These are phyloP conservation scores for Camellia granthamiana DNA, from an alignment of 148 eudicot species.

Conservation along the genomic window DNA sequence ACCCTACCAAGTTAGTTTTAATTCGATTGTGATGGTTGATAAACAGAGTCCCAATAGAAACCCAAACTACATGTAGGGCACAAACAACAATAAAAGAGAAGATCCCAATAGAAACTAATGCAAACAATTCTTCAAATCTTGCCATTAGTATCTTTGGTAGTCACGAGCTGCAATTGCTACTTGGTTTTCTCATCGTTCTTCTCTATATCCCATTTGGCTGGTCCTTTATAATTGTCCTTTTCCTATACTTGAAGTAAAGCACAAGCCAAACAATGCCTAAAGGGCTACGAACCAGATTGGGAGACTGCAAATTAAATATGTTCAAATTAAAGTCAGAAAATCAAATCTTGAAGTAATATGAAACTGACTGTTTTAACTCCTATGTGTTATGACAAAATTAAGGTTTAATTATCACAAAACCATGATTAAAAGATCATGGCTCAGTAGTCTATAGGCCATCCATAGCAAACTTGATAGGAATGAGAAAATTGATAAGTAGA, in stretches of 20 bases:
- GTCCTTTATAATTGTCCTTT: slow-evolving; percentile 27
- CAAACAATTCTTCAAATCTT: slow-evolving; percentile 19
- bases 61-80: background rate
- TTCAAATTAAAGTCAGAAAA: slow-evolving; percentile 14
- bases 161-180: slow-evolving; percentile 31
- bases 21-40: background rate
- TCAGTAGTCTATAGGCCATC: slow-evolving; percentile 71
- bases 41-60: too few species aligned
- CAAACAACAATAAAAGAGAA: background rate
- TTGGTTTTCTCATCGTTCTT: slow-evolving; percentile 25
- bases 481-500: slow-evolving; percentile 67
- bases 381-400: background rate
- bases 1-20: background rate
- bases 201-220: slow-evolving; percentile 45
- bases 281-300: slow-evolving; percentile 55
- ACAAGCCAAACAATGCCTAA: slow-evolving; percentile 52
- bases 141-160: slow-evolving; percentile 16
- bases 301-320: slow-evolving; percentile 32
- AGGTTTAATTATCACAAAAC: slow-evolving; percentile 25
- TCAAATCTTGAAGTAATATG: background rate
- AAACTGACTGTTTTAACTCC: background rate
- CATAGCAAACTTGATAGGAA: slow-evolving; percentile 64
- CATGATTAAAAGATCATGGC: slow-evolving; percentile 63
- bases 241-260: slow-evolving; percentile 58
- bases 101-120: background rate